Evolutionary conservation across 441 rosid species (phyloP).

Genomic region (Adansonia gregorii): DNA sequence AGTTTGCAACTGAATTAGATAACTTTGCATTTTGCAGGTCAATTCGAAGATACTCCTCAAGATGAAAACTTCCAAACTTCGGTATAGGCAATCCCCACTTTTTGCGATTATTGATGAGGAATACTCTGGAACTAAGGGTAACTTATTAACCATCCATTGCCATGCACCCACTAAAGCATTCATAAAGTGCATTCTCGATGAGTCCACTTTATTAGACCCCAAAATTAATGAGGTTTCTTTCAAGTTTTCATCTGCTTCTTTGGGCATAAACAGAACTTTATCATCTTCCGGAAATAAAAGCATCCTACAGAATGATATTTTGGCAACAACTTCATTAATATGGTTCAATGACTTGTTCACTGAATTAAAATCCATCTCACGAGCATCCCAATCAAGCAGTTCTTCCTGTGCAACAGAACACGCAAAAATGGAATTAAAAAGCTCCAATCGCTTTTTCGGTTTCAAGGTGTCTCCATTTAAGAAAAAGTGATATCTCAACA

Average conservation of each 20-base stretch:
- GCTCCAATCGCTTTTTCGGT: slow-evolving; percentile 52
- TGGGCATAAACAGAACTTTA: slow-evolving; percentile 32
- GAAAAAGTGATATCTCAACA: slow-evolving; percentile 64
- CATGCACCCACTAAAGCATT: slow-evolving; percentile 61
- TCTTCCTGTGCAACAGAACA: slow-evolving; percentile 44
- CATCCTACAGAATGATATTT: slow-evolving; percentile 59
- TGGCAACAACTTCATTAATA: slow-evolving; percentile 62
- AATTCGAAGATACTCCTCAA: slow-evolving; percentile 64
- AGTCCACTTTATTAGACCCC: slow-evolving; percentile 40
- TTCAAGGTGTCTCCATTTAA: slow-evolving; percentile 51
- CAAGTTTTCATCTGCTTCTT: slow-evolving; percentile 39
- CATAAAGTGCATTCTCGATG: slow-evolving; percentile 56
- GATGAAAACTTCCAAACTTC: slow-evolving; percentile 69
- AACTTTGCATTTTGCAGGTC: slow-evolving; percentile 49
- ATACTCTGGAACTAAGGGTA: slow-evolving; percentile 38
- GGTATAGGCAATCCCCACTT: slow-evolving; percentile 42
- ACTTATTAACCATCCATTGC: slow-evolving; percentile 67
- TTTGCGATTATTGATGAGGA: slow-evolving; percentile 34
- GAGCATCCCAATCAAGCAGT: slow-evolving; percentile 60
- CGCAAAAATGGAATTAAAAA: slow-evolving; percentile 56
- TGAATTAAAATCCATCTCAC: slow-evolving; percentile 52
- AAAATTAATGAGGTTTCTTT: slow-evolving; percentile 36
- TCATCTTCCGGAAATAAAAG: slow-evolving; percentile 58
- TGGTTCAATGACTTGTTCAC: slow-evolving; percentile 53
- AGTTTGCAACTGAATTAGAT: slow-evolving; percentile 57